Evolutionary conservation across 108 stramenopile species (phyloP).

Genomic region (Ochromonas danica): DNA sequence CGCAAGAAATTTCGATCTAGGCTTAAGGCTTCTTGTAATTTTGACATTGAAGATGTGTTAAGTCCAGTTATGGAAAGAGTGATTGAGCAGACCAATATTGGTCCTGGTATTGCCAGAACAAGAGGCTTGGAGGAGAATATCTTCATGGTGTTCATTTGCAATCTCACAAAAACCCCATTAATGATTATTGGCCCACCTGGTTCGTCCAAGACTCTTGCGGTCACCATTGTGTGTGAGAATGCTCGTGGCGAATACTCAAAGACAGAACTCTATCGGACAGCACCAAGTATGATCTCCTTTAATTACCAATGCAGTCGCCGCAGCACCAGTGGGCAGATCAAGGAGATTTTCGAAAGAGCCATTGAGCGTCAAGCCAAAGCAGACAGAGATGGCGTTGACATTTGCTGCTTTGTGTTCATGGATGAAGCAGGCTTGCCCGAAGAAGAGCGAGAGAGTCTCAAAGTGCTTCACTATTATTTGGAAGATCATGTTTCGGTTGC

Average conservation of each 20-base stretch:
- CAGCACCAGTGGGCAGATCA: conserved; percentile 12
- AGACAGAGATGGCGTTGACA: background rate
- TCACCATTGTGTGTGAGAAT: conserved; percentile 26
- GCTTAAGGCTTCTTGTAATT: background rate
- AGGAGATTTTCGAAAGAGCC: conserved; percentile 20
- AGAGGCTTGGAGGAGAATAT: conserved; percentile 39
- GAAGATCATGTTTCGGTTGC: conserved; percentile 46
- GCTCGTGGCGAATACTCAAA: conserved; percentile 24
- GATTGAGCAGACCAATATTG: background rate
- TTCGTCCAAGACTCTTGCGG: conserved; percentile 40
- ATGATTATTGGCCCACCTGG: conserved; percentile 41
- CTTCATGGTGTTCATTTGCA: conserved; percentile 37
- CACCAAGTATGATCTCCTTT: conserved; percentile 23
- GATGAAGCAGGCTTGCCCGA: conserved; percentile 42
- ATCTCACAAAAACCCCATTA: conserved; percentile 24
- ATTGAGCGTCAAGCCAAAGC: background rate
- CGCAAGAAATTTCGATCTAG: background rate
- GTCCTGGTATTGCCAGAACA: conserved; percentile 35
- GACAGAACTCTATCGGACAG: background rate
- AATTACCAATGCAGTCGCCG: conserved; percentile 37
- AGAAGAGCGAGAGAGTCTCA: conserved; percentile 54
- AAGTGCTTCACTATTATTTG: conserved; percentile 52
- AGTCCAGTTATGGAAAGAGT: background rate
- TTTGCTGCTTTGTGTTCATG: conserved; percentile 34
- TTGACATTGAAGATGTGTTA: conserved; percentile 2